Percentiles rank a stretch among this genome's conserved stretches.
Conservation (phyloP, 1,139 yeast genomes). For the Scheffersomyces parashehatae region DNA sequence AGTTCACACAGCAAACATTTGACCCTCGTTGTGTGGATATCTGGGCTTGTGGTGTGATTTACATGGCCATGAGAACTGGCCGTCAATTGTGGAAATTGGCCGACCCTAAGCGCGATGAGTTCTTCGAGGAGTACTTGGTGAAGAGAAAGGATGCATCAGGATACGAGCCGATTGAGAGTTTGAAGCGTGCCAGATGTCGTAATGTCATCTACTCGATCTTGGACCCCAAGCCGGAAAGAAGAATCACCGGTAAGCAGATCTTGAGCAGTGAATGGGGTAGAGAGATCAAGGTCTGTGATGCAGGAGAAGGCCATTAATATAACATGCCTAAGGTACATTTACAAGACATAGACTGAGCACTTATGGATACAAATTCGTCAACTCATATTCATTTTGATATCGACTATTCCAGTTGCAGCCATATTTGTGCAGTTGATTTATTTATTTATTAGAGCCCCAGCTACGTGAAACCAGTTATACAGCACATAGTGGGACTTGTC, state of each 20-base stretch:
- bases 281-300: conserved; percentile 75
- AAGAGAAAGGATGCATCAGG: conserved; percentile 82
- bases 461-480: too few species aligned
- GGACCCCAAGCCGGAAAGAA: conserved; percentile 84
- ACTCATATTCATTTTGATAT: too few species aligned
- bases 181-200: conserved; percentile 83
- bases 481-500: too few species aligned
- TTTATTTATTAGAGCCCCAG: too few species aligned
- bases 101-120: conserved; percentile 71
- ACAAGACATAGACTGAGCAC: too few species aligned
- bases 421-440: too few species aligned
- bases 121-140: conserved; percentile 67
- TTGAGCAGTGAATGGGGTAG: conserved; percentile 96
- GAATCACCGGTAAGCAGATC: conserved; percentile 87
- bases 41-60: conserved; percentile 96
- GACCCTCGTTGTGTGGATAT: conserved; percentile 92
- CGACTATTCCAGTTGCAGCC: too few species aligned
- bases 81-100: conserved; percentile 92
- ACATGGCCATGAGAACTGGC: conserved; percentile 98
- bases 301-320: conserved; percentile 43
- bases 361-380: too few species aligned
- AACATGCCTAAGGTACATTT: too few species aligned
- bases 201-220: conserved; percentile 89
- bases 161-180: conserved; percentile 83
- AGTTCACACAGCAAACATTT: conserved; percentile 69